A percentile compares a stretch with the other conserved stretches of the same genome.
Evolutionary conservation across 176 grass and related monocot genomes (phyloP).

Genomic region (maize (Zea mays)): Zm-B73-REFERENCE-NAM-5.0 NC_050101.1:64698501-64699000

Average conservation of each 20-base stretch:
- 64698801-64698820: no score
- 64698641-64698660: constrained; percentile 45
- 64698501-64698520: background rate
- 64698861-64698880: background rate
- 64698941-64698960: constrained; percentile 75
- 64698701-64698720: constrained; percentile 68
- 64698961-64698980: constrained; percentile 83
- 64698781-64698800: background rate
- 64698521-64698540: constrained; percentile 45
- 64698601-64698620: background rate
- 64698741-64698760: background rate
- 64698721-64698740: background rate
- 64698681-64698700: constrained; percentile 77
- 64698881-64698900: background rate
- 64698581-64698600: constrained; percentile 1
- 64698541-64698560: constrained; percentile 60
- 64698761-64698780: background rate
- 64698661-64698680: constrained; percentile 87
- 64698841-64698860: background rate
- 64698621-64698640: background rate
- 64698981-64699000: constrained; percentile 74
- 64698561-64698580: constrained; percentile 55
- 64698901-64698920: no score
- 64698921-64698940: no score
- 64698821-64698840: background rate